Evolutionary conservation across 169 alveolate species (phyloP).

Genomic region (Eimeria falciformis): DNA sequence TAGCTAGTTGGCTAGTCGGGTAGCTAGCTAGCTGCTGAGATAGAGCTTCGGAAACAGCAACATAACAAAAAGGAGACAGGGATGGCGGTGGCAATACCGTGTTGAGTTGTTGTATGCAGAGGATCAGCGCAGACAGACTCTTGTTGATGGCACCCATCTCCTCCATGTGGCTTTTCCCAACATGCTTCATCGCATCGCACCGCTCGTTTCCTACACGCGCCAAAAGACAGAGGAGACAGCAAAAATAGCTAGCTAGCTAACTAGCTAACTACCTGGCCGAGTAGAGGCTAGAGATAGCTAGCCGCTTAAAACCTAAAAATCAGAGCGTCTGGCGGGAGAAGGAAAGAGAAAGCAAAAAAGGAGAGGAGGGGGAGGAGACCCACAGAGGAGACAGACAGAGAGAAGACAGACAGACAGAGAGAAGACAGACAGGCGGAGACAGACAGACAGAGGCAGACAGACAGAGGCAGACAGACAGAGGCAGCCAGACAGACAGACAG

Average conservation of each 20-base stretch:
- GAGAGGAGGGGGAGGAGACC: not conserved
- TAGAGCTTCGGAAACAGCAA: not conserved
- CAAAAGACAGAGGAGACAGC: not conserved
- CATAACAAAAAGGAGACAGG: not conserved
- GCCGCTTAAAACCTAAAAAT: not conserved
- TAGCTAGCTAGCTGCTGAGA: conserved; percentile 15
- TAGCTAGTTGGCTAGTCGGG: not conserved
- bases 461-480: not conserved
- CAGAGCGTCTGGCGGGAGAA: not conserved
- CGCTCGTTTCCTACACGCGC: conserved; percentile 82
- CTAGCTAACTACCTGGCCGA: not conserved
- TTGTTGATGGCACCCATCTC: conserved; percentile 85
- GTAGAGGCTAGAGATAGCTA: not conserved
- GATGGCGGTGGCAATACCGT: conserved; percentile 69
- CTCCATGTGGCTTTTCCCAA: conserved; percentile 81
- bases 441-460: too few relatives aligned
- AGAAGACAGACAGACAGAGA: not conserved
- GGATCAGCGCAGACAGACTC: conserved; percentile 83
- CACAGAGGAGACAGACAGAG: not conserved
- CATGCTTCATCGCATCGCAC: conserved; percentile 77
- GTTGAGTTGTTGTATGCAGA: conserved; percentile 84
- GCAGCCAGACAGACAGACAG: not conserved
- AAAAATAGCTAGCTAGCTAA: not conserved
- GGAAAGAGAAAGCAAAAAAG: not conserved
- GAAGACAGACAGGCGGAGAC: too few relatives aligned